Evolutionary conservation across 2,329 filamentous ascomycete genomes (phyloP).

Genomic region (Colletotrichum phormii): DNA sequence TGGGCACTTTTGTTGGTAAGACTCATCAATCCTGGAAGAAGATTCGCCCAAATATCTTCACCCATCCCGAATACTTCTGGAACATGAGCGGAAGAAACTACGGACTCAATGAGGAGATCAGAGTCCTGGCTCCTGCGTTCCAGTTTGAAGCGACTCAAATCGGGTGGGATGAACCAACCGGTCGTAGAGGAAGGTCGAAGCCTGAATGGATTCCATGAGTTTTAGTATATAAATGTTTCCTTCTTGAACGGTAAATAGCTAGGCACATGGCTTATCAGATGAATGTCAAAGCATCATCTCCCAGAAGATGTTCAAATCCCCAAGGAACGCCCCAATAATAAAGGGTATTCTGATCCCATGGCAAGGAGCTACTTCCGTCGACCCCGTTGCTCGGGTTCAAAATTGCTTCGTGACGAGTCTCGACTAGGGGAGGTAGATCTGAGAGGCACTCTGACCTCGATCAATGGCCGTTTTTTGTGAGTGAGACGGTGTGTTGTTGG

Average conservation of each 20-base stretch:
- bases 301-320: not conserved
- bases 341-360: not conserved
- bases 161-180: constrained; percentile 25
- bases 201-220: constrained; percentile 17
- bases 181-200: constrained; percentile 28
- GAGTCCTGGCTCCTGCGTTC: constrained; percentile 29
- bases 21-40: constrained; percentile 17
- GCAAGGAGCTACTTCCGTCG: not conserved
- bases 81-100: constrained; percentile 31
- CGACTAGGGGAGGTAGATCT: not conserved
- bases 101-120: constrained; percentile 28
- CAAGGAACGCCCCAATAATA: not conserved
- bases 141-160: constrained; percentile 19
- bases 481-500: too few species aligned
- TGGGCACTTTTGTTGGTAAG: constrained; percentile 32
- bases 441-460: not conserved
- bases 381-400: not conserved
- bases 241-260: not conserved
- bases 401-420: not conserved
- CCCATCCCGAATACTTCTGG: constrained; percentile 27
- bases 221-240: not conserved
- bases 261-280: not conserved
- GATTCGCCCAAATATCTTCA: constrained; percentile 31
- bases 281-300: not conserved
- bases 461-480: not conserved